These are phyloP conservation scores for Trichoderma pleuroti DNA, from an alignment of 2,329 filamentous ascomycete species.

Conservation along the genomic window DNA sequence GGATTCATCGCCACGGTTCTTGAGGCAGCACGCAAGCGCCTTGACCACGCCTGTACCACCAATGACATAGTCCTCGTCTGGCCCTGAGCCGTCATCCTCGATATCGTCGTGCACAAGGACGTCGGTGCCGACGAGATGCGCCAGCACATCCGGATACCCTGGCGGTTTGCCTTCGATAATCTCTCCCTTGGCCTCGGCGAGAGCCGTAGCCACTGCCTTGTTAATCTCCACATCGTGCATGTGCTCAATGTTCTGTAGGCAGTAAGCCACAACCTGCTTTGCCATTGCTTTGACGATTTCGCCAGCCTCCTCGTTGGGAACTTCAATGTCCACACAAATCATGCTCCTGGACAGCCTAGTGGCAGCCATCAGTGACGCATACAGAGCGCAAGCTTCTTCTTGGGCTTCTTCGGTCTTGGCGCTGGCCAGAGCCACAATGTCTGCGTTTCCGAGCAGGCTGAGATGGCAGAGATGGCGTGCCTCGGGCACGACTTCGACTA, in stretches of 20 bases:
- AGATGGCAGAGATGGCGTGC: slow-evolving; percentile 77
- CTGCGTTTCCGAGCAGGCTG: slow-evolving; percentile 77
- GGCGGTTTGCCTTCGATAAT: slow-evolving; percentile 29
- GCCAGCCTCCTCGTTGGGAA: slow-evolving; percentile 74
- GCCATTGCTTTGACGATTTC: slow-evolving; percentile 90
- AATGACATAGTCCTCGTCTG: slow-evolving; percentile 93
- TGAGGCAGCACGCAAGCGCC: slow-evolving; percentile 83
- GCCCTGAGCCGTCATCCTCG: slow-evolving; percentile 65
- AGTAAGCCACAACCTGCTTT: slow-evolving; percentile 93
- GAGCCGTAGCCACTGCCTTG: slow-evolving; percentile 42
- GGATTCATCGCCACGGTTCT: slow-evolving; percentile 67
- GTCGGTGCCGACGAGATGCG: slow-evolving; percentile 78
- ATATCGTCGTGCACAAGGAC: slow-evolving; percentile 45
- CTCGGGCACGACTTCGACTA: slow-evolving; percentile 88
- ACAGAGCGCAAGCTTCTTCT: slow-evolving; percentile 91
- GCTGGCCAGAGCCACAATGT: slow-evolving; percentile 65
- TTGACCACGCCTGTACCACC: slow-evolving; percentile 94
- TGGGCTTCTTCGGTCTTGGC: slow-evolving; percentile 75
- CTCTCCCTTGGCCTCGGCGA: slow-evolving; percentile 37
- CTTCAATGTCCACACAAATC: slow-evolving; percentile 87
- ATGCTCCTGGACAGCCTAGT: slow-evolving; percentile 78
- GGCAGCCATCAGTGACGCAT: slow-evolving; percentile 85
- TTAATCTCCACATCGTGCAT: slow-evolving; percentile 64
- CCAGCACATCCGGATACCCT: slow-evolving; percentile 72
- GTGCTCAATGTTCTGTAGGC: slow-evolving; percentile 83